Percentiles rank a stretch among this genome's conserved stretches.
These are phyloP conservation scores for Lepidium campestre DNA, from an alignment of 441 rosid species.

Conservation along the genomic window DNA sequence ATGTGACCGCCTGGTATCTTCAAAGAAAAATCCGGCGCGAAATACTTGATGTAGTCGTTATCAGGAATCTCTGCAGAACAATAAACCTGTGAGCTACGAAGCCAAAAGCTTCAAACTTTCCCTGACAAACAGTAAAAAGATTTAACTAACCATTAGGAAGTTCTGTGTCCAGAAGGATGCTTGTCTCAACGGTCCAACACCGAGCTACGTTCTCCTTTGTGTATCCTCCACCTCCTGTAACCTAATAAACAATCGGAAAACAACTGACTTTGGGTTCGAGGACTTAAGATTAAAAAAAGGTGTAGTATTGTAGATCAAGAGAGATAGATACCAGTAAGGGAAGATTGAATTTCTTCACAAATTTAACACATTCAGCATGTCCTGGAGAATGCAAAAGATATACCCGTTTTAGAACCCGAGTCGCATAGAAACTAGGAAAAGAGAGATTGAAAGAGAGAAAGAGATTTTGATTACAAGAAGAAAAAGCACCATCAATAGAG, in stretches of 20 bases:
- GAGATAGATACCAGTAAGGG: conserved; percentile 70
- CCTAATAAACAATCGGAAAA: conserved; percentile 39
- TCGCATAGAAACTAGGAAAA: conserved; percentile 12
- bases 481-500: conserved; percentile 88
- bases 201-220: conserved; percentile 98
- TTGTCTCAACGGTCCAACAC: conserved; percentile 97
- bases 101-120: background rate
- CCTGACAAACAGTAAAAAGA: background rate
- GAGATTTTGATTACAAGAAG: conserved; percentile 39
- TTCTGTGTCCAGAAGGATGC: conserved; percentile 83
- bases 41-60: conserved; percentile 78
- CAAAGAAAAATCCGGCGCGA: conserved; percentile 79
- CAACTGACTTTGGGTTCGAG: background rate
- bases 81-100: background rate
- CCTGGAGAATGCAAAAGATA: conserved; percentile 39
- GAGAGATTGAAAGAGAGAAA: conserved; percentile 2
- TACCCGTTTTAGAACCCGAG: background rate
- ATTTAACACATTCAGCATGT: conserved; percentile 91
- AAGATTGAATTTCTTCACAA: conserved; percentile 90
- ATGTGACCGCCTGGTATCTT: conserved; percentile 81
- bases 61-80: conserved; percentile 84
- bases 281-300: background rate
- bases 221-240: conserved; percentile 99
- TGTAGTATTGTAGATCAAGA: conserved; percentile 10
- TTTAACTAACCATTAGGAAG: conserved; percentile 70